Evolutionary conservation across 768 basidiomycete genomes (phyloP).

Genomic region (Suillus hirtellus): DNA sequence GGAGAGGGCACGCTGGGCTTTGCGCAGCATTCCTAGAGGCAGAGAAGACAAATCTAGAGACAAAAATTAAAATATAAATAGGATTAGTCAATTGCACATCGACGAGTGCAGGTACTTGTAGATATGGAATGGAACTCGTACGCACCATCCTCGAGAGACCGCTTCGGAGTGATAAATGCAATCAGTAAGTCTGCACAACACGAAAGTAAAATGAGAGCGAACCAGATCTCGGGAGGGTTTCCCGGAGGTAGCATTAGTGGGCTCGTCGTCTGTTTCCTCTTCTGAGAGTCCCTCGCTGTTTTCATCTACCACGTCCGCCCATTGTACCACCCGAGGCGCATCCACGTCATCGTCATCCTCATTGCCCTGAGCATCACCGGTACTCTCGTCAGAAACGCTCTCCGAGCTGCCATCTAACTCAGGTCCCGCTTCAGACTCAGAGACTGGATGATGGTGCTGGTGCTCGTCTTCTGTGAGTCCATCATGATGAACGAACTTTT

Average conservation of each 20-base stretch:
- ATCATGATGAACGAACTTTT: constrained; percentile 11
- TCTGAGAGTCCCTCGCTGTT: constrained; percentile 15
- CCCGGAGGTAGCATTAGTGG: constrained; percentile 10
- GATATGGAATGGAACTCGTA: constrained; percentile 7
- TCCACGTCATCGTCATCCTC: constrained; percentile 29
- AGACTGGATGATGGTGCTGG: neutral
- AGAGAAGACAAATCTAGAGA: constrained; percentile 55
- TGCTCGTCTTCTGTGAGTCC: constrained; percentile 9
- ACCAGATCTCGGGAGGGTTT: constrained; percentile 21
- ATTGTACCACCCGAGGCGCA: constrained; percentile 59
- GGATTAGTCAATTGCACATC: constrained; percentile 11
- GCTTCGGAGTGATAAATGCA: constrained; percentile 17
- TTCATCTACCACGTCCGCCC: constrained; percentile 51
- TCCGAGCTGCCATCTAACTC: constrained; percentile 2
- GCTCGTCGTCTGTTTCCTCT: constrained; percentile 18
- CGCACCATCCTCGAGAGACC: constrained; percentile 31
- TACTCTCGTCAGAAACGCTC: constrained; percentile 3
- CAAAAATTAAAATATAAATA: neutral
- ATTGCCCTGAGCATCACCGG: constrained; percentile 18
- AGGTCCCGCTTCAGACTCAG: neutral
- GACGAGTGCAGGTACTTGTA: neutral
- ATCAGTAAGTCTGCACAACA: neutral
- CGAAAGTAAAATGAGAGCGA: neutral
- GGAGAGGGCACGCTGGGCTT: constrained; percentile 58
- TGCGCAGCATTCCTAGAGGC: constrained; percentile 64